Base-by-base conservation (phyloP, 2,329 filamentous ascomycete genomes). In the Fusarium globosum region DNA sequence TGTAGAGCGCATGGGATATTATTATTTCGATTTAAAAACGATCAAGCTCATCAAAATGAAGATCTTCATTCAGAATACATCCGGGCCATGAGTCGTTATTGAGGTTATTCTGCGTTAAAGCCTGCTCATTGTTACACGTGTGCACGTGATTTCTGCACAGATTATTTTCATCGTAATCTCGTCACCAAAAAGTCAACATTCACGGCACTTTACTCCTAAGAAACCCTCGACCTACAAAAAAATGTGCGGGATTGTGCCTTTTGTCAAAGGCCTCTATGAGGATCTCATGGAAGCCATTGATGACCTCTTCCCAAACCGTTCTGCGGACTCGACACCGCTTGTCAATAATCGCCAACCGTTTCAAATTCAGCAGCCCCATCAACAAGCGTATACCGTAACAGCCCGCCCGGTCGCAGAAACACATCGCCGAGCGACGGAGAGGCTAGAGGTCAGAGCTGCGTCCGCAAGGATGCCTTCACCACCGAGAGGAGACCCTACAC, bases 261-360 rank as follows among this genome's bases (percentile, higher is more conserved):
- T 69, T 6, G 2, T 70, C 21, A 69, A 56, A 53, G 15, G 52
- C 1, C 65, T 69, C 2, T 69, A 65, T 2, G 67, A 49, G 13
- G 67, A 69, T 36, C 36, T 69, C 20, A 30, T 65, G 38, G 67
- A 69, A 39, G 67, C 67, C 9, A 70, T 69, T 21, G 67, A 70
- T 9, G 67, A 69, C 16, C 67, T 69, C 6, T 69, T 70, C 10
- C 67, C 67, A 7, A 59, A 43, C 10, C 60, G 15, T 14, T 53
- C 67, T 15, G 7, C 41, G n/a, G 59, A 65, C 21, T 53, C 66
- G 16, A 23, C 66, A n/a, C 36, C 59, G 18, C 41, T 69, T 12
- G 45, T 70, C 9, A 10, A 65, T 1, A 69, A 59, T 18, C 52
- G 41, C 12, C 66, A 53, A 35, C 52, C 59, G 4, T 53, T 65